Evolutionary conservation across 1,139 yeast species (phyloP).

Genomic region (Spathaspora sp.): DNA sequence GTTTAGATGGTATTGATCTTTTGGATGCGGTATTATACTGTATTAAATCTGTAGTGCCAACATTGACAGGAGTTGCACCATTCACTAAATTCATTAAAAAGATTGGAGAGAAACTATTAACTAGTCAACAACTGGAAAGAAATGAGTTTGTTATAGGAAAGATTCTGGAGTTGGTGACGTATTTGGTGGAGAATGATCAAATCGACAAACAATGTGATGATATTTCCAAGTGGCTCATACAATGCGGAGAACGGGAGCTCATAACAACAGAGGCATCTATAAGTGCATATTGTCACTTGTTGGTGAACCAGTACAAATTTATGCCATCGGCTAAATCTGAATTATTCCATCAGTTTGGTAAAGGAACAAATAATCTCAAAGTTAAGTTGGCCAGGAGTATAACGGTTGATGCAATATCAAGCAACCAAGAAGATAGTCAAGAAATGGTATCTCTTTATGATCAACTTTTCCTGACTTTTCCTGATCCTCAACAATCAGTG

Average conservation of each 20-base stretch:
- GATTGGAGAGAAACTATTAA: slow-evolving; percentile 4
- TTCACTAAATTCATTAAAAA: slow-evolving; percentile 4
- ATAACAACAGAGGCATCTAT: slow-evolving; percentile 24
- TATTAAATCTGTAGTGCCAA: neutral
- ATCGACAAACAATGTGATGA: slow-evolving; percentile 31
- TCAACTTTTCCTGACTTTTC: slow-evolving; percentile 29
- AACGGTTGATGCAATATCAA: neutral
- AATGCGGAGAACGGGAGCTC: slow-evolving; percentile 28
- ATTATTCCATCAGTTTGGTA: slow-evolving; percentile 8
- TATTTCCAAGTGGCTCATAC: slow-evolving; percentile 31
- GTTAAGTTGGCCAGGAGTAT: slow-evolving; percentile 4
- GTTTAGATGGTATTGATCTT: slow-evolving; percentile 1
- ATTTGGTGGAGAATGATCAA: neutral
- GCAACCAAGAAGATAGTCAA: neutral
- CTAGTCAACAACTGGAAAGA: slow-evolving; percentile 30
- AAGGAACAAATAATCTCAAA: slow-evolving; percentile 20
- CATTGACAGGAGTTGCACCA: neutral
- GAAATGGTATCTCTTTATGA: slow-evolving; percentile 31
- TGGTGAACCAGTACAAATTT: slow-evolving; percentile 14
- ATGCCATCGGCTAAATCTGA: slow-evolving; percentile 4
- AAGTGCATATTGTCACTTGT: slow-evolving; percentile 20
- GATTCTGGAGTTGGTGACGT: slow-evolving; percentile 25
- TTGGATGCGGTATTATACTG: neutral
- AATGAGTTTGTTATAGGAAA: slow-evolving; percentile 31
- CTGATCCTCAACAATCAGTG: slow-evolving; percentile 31